These are phyloP conservation scores for Umbellularia californica DNA, from an alignment of 164 flowering plant species.

Conservation along the genomic window DNA sequence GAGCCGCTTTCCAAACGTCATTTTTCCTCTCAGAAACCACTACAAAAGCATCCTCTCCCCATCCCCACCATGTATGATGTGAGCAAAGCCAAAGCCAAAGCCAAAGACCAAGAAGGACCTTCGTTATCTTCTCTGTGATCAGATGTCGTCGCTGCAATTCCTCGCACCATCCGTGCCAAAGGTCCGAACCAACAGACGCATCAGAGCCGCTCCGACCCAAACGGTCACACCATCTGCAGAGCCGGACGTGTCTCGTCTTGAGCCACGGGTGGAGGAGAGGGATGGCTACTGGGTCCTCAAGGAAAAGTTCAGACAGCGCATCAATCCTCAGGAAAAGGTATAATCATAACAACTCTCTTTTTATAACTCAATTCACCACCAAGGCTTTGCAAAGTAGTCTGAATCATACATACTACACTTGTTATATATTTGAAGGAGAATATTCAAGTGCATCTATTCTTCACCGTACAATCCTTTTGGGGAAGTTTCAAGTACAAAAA, in stretches of 20 bases:
- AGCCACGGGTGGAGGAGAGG: constrained; percentile 82
- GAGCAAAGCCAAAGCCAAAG: too few relatives aligned
- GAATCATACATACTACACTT: too few relatives aligned
- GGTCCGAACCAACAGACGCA: background rate
- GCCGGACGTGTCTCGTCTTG: constrained; percentile 45
- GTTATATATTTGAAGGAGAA: too few relatives aligned
- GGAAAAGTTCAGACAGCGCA: constrained; percentile 75
- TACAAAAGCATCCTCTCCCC: background rate
- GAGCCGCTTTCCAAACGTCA: background rate
- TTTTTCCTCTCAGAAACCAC: background rate
- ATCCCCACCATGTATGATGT: too few relatives aligned
- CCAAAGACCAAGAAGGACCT: background rate
- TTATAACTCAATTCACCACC: too few relatives aligned
- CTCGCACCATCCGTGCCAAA: constrained; percentile 13
- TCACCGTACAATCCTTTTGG: too few relatives aligned
- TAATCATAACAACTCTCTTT: too few relatives aligned
- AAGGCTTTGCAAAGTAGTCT: too few relatives aligned
- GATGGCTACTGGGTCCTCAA: constrained; percentile 76
- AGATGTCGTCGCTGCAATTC: constrained; percentile 16
- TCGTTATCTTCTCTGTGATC: background rate
- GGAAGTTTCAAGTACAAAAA: too few relatives aligned
- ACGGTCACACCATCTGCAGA: constrained; percentile 15
- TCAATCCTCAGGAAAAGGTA: constrained; percentile 78
- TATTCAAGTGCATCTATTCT: too few relatives aligned
- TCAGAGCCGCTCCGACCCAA: background rate